These are phyloP conservation scores for Colletotrichum ledebouriae DNA, from an alignment of 2,329 filamentous ascomycete genomes.

Conservation along the genomic window DNA sequence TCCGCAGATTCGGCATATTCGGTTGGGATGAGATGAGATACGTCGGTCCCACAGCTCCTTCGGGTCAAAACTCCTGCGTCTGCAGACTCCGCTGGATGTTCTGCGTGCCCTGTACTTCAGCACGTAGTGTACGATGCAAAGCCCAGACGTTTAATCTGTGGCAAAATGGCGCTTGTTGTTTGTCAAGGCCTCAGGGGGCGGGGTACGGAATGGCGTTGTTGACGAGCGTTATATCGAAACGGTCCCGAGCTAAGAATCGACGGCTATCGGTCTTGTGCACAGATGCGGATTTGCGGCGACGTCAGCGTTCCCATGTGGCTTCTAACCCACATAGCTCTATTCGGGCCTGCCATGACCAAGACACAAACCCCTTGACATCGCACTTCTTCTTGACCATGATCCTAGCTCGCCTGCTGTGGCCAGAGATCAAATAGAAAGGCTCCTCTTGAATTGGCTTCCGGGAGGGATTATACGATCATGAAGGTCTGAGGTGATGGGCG, in stretches of 20 bases:
- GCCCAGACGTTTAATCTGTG: slow-evolving; percentile 19
- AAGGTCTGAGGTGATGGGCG: background rate
- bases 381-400: slow-evolving; percentile 8
- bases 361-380: slow-evolving; percentile 15
- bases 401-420: background rate
- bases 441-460: slow-evolving; percentile 7
- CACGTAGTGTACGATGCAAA: slow-evolving; percentile 1
- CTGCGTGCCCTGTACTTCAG: too few relatives aligned
- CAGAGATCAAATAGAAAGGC: background rate
- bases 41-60: slow-evolving; percentile 39
- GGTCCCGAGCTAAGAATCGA: slow-evolving; percentile 5
- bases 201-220: too few relatives aligned
- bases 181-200: too few relatives aligned
- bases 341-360: slow-evolving; percentile 13
- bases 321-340: too few relatives aligned
- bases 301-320: slow-evolving; percentile 28
- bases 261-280: slow-evolving; percentile 17
- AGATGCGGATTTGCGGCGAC: slow-evolving; percentile 18
- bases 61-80: slow-evolving; percentile 25
- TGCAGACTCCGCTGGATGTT: background rate
- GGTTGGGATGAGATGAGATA: slow-evolving; percentile 37
- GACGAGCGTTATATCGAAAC: slow-evolving; percentile 25
- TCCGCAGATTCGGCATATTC: slow-evolving; percentile 40
- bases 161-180: slow-evolving; percentile 14
- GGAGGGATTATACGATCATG: slow-evolving; percentile 4